Evolutionary conservation across 2,329 filamentous ascomycete genomes (phyloP), one percentile per base, ranked within the genome.

Genomic region (Fusarium transvaalense): DNA sequence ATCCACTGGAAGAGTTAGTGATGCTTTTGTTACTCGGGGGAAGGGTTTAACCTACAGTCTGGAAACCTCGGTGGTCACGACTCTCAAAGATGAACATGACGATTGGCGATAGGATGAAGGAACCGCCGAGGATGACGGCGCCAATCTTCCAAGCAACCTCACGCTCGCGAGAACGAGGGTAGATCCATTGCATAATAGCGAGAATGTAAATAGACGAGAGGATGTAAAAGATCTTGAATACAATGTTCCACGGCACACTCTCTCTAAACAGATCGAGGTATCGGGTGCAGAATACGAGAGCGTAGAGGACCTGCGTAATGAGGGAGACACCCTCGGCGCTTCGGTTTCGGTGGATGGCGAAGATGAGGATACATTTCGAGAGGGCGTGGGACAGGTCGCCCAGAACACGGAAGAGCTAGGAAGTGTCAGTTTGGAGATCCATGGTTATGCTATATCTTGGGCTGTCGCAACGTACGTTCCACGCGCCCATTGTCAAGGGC

Each of bases 91-190:
- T 88, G 69, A 91, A 78, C 82, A 90, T 91, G 70, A 88, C 85
- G 67, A 97, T 85, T 0, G 94, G 93, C 12, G 93, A 90, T 31
- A 91, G 76, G 14, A 91, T 73, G 31, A 93, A 75, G 21, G 90
- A 90, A 6, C 87, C 91, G 14, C 81, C 84, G 4, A 95, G 80
- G 53, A 90, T 90, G 68, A 87, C 88, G 27, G 88, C 88, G 41
- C 92, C 93, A 69, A 97, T 83, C 81, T 94, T 97, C 94, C 95
- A 97, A n/a, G 94, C 92, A 73, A 93, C 88, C 82, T 98, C 95
- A 54, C 90, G 86, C 81, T 98, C 95, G 41, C 94, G 84, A n/a
- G 94, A 97, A 34, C 95, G 88, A 13, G 94, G 91, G 78, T 89
- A 97, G 23, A 94, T 83, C 80, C 90, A 91, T 78, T 93, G 91